phyloP scores from a whole-genome alignment of 805 yeast species.

The Yarrowia porcina region DNA sequence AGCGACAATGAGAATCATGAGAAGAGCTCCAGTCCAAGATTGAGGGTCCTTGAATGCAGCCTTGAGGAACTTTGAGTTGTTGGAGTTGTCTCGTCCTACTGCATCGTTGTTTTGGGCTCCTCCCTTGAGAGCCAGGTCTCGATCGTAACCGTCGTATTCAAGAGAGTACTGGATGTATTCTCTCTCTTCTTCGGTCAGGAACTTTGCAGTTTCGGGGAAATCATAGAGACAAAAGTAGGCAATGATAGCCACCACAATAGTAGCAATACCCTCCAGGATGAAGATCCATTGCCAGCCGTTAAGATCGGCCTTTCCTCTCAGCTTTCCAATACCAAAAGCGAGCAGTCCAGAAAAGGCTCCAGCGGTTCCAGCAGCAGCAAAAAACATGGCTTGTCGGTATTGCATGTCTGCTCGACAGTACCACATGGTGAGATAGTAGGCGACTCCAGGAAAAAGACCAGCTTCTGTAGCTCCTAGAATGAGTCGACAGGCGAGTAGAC shows the following conservation, averaged over 20 bases:
- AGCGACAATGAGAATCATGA: conserved; percentile 39
- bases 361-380: conserved; percentile 31
- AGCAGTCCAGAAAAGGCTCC: conserved; percentile 55
- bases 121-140: conserved; percentile 9
- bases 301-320: conserved; percentile 41
- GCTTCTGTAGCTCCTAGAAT: conserved; percentile 45
- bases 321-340: conserved; percentile 44
- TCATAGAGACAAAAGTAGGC: conserved; percentile 42
- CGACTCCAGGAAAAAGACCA: conserved; percentile 46
- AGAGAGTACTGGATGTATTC: conserved; percentile 39
- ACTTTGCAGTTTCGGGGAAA: conserved; percentile 56
- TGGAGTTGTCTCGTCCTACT: conserved; percentile 45
- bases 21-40: conserved; percentile 46
- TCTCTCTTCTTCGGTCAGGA: conserved; percentile 45
- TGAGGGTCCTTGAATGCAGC: conserved; percentile 49
- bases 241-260: conserved; percentile 36
- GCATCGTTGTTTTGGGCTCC: conserved; percentile 40
- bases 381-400: conserved; percentile 43
- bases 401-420: conserved; percentile 44
- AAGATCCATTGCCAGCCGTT: conserved; percentile 53
- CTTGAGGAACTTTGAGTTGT: conserved; percentile 49
- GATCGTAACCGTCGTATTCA: conserved; percentile 19
- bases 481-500: conserved; percentile 41
- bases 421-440: conserved; percentile 36
- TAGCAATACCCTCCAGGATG: conserved; percentile 50